phyloP scores from a whole-genome alignment of 2,329 filamentous ascomycete species.

The Penicillium sp. region DNA sequence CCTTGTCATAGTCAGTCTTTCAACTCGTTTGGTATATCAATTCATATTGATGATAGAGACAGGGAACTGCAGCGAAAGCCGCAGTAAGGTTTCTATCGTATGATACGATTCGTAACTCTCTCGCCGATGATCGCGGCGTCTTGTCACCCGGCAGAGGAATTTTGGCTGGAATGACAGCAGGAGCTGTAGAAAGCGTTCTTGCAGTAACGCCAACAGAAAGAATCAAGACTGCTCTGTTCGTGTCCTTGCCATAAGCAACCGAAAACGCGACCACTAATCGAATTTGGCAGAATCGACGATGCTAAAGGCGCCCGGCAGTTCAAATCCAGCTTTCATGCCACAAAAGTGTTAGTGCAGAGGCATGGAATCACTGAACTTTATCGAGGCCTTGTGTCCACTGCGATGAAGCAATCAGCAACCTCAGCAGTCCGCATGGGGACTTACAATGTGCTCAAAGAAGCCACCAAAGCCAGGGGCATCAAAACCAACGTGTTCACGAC shows the following conservation, averaged over 20 bases:
- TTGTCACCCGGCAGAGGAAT: slow-evolving; percentile 59
- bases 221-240: slow-evolving; percentile 63
- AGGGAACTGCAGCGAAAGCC: slow-evolving; percentile 64
- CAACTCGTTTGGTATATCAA: not conserved
- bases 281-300: slow-evolving; percentile 55
- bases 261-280: not conserved
- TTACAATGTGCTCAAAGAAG: slow-evolving; percentile 66
- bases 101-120: slow-evolving; percentile 61
- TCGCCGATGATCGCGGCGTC: slow-evolving; percentile 56
- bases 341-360: slow-evolving; percentile 51
- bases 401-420: slow-evolving; percentile 62
- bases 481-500: slow-evolving; percentile 55
- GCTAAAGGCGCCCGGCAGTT: slow-evolving; percentile 54
- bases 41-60: not conserved
- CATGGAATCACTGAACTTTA: slow-evolving; percentile 60
- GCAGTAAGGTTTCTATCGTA: slow-evolving; percentile 67
- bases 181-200: slow-evolving; percentile 62
- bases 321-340: slow-evolving; percentile 53
- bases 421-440: slow-evolving; percentile 64
- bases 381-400: slow-evolving; percentile 61
- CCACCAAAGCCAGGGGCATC: slow-evolving; percentile 50
- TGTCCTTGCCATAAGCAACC: not conserved
- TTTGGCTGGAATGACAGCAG: slow-evolving; percentile 65
- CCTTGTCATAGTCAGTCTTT: slow-evolving; percentile 48
- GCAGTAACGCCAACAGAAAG: slow-evolving; percentile 69